Evolutionary conservation across 1,139 yeast genomes (phyloP), one percentile per base, ranked within the genome.

Genomic region (Maudiozyma humilis): DNA sequence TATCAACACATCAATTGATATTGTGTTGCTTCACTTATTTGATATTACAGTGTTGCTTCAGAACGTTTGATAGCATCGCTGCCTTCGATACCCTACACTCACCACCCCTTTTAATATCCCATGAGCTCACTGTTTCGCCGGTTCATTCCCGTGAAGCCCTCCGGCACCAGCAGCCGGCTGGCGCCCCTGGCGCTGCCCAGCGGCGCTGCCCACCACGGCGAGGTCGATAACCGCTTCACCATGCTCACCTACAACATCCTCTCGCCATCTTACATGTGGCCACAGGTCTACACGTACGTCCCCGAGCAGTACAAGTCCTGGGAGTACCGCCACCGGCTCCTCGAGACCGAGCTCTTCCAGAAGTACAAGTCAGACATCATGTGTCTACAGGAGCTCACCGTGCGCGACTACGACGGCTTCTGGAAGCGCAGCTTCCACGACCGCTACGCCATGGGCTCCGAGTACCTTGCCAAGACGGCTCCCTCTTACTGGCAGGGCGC

Each of bases 301-400:
- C 73, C 75, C 3, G 65, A 64, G 23, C 55, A 67, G 40, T 70
- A 64, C 47, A 66, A 71, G 20, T 67, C 69, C 43, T 76, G 82
- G 81, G 56, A 58, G 2, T 70, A 72, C 50, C 53, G 83, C 44
- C 70, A 75, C 44, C 65, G 67, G 2, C 57, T 76, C 35, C 54
- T 77, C 33, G 71, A 72, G 47, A 52, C 62, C 35, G 66, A 64
- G 29, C 36, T 67, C 16, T 61, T 76, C 42, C 45, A 51, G 3
- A 70, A 66, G 40, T 59, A 77, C 34, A 54, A 67, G 34, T 68
- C 77, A 32, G 82, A 77, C 53, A 70, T 78, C 14, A 73, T 78
- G 76, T 78, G 82, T 52, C 69, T 77, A 50, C 82, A 78, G 54
- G 82, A 78, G 59, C 66, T 78, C 72, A 81, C 78, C 38, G 63